Conservation (phyloP, 768 basidiomycete species). For the Hydnomerulius pinastri region DNA sequence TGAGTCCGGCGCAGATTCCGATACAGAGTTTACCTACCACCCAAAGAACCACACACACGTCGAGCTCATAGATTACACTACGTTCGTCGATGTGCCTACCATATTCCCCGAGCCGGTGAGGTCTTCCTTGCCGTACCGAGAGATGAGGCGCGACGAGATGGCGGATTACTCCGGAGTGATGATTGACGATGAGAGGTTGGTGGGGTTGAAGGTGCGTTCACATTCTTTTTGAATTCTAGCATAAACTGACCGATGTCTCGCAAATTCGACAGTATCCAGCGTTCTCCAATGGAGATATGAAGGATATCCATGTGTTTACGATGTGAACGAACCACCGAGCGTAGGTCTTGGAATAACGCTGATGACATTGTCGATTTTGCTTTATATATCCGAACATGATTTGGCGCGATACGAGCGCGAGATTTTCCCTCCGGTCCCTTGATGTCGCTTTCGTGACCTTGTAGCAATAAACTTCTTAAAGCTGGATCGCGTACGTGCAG, state of each 20-base stretch:
- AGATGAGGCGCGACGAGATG: constrained; percentile 19
- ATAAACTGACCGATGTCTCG: background rate
- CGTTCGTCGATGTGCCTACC: constrained; percentile 10
- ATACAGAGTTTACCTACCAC: background rate
- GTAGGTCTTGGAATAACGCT: too few relatives aligned
- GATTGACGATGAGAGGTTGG: constrained; percentile 43
- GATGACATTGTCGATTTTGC: background rate
- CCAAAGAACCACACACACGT: background rate
- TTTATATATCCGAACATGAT: background rate
- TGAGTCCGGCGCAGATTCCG: background rate
- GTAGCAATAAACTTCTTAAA: too few relatives aligned
- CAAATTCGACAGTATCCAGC: constrained; percentile 20
- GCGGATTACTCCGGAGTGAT: constrained; percentile 41
- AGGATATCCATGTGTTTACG: constrained; percentile 35
- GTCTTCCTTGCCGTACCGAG: constrained; percentile 35
- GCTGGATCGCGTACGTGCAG: too few relatives aligned
- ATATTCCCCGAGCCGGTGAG: constrained; percentile 29
- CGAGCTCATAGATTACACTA: constrained; percentile 10
- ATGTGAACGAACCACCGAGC: too few relatives aligned
- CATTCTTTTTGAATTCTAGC: background rate
- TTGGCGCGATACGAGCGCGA: too few relatives aligned
- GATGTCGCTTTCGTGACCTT: too few relatives aligned
- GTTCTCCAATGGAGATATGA: constrained; percentile 33
- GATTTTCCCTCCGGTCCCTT: too few relatives aligned
- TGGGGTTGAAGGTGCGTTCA: constrained; percentile 41